Base-by-base conservation (phyloP, 2,329 filamentous ascomycete genomes). In the Celoporthe dispersa region DNA sequence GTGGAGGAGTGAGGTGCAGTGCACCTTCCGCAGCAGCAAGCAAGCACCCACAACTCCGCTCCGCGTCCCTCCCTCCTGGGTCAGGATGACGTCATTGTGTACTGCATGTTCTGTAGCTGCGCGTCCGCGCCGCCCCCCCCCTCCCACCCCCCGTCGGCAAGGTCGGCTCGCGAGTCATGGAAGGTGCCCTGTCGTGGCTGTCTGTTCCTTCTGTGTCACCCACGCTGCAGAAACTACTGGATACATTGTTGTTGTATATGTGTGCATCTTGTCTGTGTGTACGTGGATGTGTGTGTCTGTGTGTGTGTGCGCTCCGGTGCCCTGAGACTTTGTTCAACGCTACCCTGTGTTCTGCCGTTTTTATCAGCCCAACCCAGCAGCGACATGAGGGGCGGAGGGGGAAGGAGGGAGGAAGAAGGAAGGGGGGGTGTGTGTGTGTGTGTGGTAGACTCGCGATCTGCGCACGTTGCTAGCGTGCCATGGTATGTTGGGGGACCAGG, bases 91-190 rank as follows among this genome's bases (percentile, higher is more conserved):
- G 57, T 60, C 57, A 60, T 37, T 9, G 57, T 22, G 2, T 33
- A 11, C 22, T 25, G 57, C 31, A 11, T 33, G 11, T 11, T 37
- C 2, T 11, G 19, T 37, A 60, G 53, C 53, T 57, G 53, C 53
- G 51, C 51, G 53, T 48, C 22, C 44, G 12, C n/a, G n/a, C n/a
- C n/a, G n/a, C n/a, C n/a, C n/a, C 7, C 7, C 44, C 19, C 16
- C 19, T 44, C 41, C 41, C 55, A 37, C 22, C 37, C 22, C 57
- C 57, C 57, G 33, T 35, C 57, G 57, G 57, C 57, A 60, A 60
- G 57, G 57, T 60, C 57, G 57, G 57, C 57, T 60, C 57, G 22
- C 57, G 57, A 60, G 57, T 60, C 57, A 60, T 60, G 16, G n/a
- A 19, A 19, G 16, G 44, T 31, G 37, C 25, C 25, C 25, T 25